phyloP scores from a whole-genome alignment of 768 basidiomycete species.

The Tephrocybe sp. region DNA sequence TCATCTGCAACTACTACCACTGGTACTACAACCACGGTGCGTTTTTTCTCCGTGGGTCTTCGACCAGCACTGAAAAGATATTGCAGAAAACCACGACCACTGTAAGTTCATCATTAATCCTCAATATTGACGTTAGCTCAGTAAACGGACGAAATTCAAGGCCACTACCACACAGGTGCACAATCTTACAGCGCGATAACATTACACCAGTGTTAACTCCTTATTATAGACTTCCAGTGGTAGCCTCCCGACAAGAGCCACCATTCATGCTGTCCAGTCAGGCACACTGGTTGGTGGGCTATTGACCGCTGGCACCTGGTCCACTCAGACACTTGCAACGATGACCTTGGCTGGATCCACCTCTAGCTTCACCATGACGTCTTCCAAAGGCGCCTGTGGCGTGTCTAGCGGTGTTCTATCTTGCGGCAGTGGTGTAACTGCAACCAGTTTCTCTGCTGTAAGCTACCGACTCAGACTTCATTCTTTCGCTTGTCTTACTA shows the following conservation, averaged over 20 bases:
- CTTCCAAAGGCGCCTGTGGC: slow-evolving; percentile 58
- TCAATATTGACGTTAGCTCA: background rate
- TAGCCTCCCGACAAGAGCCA: slow-evolving; percentile 44
- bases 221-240: slow-evolving; percentile 15
- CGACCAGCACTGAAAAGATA: background rate
- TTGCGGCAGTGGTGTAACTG: slow-evolving; percentile 50
- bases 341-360: slow-evolving; percentile 46
- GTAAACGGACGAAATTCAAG: background rate
- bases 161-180: slow-evolving; percentile 17
- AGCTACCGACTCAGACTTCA: slow-evolving; percentile 19
- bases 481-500: slow-evolving; percentile 1
- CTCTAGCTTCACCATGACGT: slow-evolving; percentile 53
- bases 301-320: slow-evolving; percentile 56
- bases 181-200: no score
- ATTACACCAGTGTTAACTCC: no score
- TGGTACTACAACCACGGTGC: slow-evolving; percentile 22
- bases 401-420: slow-evolving; percentile 42
- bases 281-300: slow-evolving; percentile 46
- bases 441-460: slow-evolving; percentile 52
- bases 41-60: slow-evolving; percentile 6
- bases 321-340: slow-evolving; percentile 58
- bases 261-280: slow-evolving; percentile 38
- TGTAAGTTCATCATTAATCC: slow-evolving; percentile 9
- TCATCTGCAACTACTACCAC: background rate
- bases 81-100: slow-evolving; percentile 13